These are phyloP conservation scores for Candida awuae DNA, from an alignment of 805 yeast genomes.

Conservation along the genomic window DNA sequence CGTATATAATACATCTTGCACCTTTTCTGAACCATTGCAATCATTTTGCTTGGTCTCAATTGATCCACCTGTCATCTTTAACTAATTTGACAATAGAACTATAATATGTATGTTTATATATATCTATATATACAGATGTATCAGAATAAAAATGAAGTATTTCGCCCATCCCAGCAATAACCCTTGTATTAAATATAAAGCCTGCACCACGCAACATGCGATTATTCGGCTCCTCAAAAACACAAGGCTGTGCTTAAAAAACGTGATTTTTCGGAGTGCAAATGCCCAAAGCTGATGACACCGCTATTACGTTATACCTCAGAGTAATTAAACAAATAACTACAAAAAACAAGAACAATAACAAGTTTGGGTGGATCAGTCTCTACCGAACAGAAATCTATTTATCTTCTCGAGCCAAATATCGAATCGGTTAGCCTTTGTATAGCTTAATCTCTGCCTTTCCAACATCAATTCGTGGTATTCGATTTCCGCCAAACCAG, in stretches of 20 bases:
- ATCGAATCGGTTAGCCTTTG: slow-evolving; percentile 1
- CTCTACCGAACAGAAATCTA: slow-evolving; percentile 13
- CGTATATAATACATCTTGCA: slow-evolving; percentile 38
- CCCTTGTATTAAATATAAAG: too few relatives aligned
- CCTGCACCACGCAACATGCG: too few relatives aligned
- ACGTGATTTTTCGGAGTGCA: slow-evolving; percentile 5
- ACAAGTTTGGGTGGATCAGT: slow-evolving; percentile 5
- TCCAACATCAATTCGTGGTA: slow-evolving; percentile 38
- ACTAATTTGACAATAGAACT: too few relatives aligned
- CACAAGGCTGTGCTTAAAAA: too few relatives aligned
- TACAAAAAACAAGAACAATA: background rate
- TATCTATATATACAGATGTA: too few relatives aligned
- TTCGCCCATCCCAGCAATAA: too few relatives aligned
- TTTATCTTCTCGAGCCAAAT: slow-evolving; percentile 6
- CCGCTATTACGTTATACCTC: too few relatives aligned
- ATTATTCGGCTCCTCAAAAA: too few relatives aligned
- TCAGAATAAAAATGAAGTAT: too few relatives aligned
- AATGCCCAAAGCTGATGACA: background rate
- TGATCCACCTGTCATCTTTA: background rate
- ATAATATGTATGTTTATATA: too few relatives aligned
- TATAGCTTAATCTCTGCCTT: slow-evolving; percentile 7
- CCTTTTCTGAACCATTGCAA: slow-evolving; percentile 7
- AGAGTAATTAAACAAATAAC: too few relatives aligned
- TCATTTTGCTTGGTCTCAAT: background rate
- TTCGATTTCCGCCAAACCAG: slow-evolving; percentile 51